Evolutionary conservation across 2,329 filamentous ascomycete species (phyloP).

Genomic region (Chaetomiaceae sp.): DNA sequence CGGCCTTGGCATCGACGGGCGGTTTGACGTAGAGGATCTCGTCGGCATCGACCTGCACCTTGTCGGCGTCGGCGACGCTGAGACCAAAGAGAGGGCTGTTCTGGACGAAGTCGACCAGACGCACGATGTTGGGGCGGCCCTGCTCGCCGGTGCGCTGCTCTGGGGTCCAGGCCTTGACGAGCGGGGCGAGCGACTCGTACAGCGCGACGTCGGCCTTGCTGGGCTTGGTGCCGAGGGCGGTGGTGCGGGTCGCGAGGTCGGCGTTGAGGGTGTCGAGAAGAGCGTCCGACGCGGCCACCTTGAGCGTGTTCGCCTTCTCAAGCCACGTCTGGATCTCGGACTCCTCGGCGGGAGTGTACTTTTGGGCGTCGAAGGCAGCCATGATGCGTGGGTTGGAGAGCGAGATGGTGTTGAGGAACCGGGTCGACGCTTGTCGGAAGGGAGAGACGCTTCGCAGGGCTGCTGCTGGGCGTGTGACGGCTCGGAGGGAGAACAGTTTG

Average conservation of each 20-base stretch:
- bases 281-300: slow-evolving; percentile 57
- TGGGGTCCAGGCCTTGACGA: slow-evolving; percentile 72
- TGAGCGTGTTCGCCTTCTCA: slow-evolving; percentile 68
- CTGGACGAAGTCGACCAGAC: slow-evolving; percentile 91
- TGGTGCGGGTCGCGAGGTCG: slow-evolving; percentile 84
- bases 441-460: slow-evolving; percentile 35
- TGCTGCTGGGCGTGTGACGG: slow-evolving; percentile 29
- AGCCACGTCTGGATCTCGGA: slow-evolving; percentile 88
- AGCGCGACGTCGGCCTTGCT: slow-evolving; percentile 81
- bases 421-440: slow-evolving; percentile 30
- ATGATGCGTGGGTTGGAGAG: slow-evolving; percentile 47
- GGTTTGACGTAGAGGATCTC: slow-evolving; percentile 85
- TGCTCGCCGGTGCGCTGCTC: slow-evolving; percentile 88
- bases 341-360: slow-evolving; percentile 75
- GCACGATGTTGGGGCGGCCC: slow-evolving; percentile 85
- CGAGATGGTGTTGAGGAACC: slow-evolving; percentile 15
- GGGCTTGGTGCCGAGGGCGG: slow-evolving; percentile 82
- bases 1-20: slow-evolving; percentile 83
- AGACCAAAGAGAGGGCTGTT: slow-evolving; percentile 74
- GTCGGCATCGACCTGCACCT: slow-evolving; percentile 72
- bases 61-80: slow-evolving; percentile 65
- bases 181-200: slow-evolving; percentile 71
- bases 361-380: slow-evolving; percentile 60
- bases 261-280: slow-evolving; percentile 77
- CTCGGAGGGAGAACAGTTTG: slow-evolving; percentile 45